A percentile compares a stretch with the other conserved stretches of the same genome.
Conservation (phyloP, 495 filamentous ascomycete species). For the Apodospora peruviana region DNA sequence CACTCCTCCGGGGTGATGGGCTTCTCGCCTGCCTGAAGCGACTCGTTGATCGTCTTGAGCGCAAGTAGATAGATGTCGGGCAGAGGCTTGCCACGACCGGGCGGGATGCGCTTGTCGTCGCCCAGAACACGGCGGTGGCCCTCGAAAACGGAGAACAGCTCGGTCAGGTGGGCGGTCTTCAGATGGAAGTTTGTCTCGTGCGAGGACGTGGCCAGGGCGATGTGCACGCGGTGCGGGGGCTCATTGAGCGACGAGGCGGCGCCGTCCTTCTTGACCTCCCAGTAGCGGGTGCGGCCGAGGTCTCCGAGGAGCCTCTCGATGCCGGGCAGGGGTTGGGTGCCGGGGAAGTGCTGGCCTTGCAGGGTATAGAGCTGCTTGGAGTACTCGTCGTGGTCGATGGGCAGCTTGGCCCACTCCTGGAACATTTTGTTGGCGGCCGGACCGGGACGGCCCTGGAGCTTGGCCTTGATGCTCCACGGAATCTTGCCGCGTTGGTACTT, state of each 20-base stretch:
- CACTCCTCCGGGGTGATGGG: constrained; percentile 81
- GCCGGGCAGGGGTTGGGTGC: constrained; percentile 71
- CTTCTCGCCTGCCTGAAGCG: constrained; percentile 55
- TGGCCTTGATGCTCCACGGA: constrained; percentile 92
- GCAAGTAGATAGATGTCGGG: constrained; percentile 95
- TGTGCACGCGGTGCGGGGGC: constrained; percentile 53
- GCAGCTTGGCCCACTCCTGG: constrained; percentile 78
- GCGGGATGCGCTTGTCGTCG: constrained; percentile 75
- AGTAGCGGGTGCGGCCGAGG: constrained; percentile 42
- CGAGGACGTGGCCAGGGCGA: constrained; percentile 83
- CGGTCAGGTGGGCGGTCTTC: constrained; percentile 69
- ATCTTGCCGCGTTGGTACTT: constrained; percentile 66
- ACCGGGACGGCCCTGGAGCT: constrained; percentile 85
- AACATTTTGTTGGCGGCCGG: constrained; percentile 53
- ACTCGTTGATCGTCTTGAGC: constrained; percentile 75
- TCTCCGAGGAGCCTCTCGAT: constrained; percentile 60
- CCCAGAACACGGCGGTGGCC: constrained; percentile 66
- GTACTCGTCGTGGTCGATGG: constrained; percentile 64
- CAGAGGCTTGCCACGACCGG: constrained; percentile 81
- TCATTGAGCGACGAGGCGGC: constrained; percentile 15
- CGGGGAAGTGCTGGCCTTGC: constrained; percentile 66
- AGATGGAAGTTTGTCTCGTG: constrained; percentile 64
- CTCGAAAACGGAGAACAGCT: constrained; percentile 72
- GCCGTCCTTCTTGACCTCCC: constrained; percentile 24
- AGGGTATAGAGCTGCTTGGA: constrained; percentile 49